These are phyloP conservation scores for Xanthoconium stramineum DNA, from an alignment of 768 basidiomycete species.

Conservation along the genomic window DNA sequence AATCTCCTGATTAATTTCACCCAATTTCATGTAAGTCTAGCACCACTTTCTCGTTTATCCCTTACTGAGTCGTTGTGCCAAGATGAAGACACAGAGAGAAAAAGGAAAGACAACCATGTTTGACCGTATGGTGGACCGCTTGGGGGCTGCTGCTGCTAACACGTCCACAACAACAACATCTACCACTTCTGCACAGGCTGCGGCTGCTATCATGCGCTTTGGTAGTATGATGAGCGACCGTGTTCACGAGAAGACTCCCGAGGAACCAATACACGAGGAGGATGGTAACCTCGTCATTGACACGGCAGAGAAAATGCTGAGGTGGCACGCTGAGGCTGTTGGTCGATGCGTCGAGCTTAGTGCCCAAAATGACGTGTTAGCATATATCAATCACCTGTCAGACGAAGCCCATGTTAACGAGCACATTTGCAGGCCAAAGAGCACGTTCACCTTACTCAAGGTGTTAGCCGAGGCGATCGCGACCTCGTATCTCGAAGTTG, in stretches of 20 bases:
- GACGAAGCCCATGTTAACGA: background rate
- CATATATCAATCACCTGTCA: slow-evolving; percentile 7
- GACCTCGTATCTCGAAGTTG: slow-evolving; percentile 82
- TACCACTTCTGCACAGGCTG: slow-evolving; percentile 78
- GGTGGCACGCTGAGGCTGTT: slow-evolving; percentile 97
- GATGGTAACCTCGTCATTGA: slow-evolving; percentile 79
- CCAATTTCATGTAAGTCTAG: slow-evolving; percentile 72
- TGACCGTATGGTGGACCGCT: slow-evolving; percentile 85
- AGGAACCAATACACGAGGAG: slow-evolving; percentile 73
- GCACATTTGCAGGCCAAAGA: slow-evolving; percentile 66
- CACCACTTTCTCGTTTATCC: background rate
- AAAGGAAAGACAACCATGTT: slow-evolving; percentile 73
- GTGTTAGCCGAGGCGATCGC: slow-evolving; percentile 87
- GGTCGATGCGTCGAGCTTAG: slow-evolving; percentile 93
- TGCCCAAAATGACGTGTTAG: slow-evolving; percentile 79
- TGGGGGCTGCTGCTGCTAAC: slow-evolving; percentile 71
- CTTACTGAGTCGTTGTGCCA: slow-evolving; percentile 8
- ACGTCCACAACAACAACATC: slow-evolving; percentile 56
- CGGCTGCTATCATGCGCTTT: slow-evolving; percentile 86
- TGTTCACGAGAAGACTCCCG: slow-evolving; percentile 48
- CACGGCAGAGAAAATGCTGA: slow-evolving; percentile 85
- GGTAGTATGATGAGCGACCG: slow-evolving; percentile 68
- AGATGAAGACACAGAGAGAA: slow-evolving; percentile 58
- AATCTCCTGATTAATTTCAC: slow-evolving; percentile 71
- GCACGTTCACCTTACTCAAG: slow-evolving; percentile 77